These are phyloP conservation scores for Lactarius sanguifluus DNA, from an alignment of 768 basidiomycete species.

Conservation along the genomic window DNA sequence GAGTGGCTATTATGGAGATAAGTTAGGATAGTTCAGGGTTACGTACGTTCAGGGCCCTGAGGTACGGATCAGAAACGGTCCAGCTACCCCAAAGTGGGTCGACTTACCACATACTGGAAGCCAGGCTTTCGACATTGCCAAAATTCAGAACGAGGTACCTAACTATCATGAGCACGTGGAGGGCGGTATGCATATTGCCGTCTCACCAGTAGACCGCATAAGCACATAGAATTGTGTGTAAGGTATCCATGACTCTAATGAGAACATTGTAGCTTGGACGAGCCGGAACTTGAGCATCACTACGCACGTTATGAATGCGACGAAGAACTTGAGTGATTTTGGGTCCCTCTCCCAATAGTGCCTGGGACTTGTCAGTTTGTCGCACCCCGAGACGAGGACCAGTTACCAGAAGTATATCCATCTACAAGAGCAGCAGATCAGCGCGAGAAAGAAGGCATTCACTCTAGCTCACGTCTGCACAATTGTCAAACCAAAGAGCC, in stretches of 20 bases:
- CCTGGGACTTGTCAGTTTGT: background rate
- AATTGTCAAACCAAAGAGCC: background rate
- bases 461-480: background rate
- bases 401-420: background rate
- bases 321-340: background rate
- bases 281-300: background rate
- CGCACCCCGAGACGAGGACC: background rate
- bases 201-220: background rate
- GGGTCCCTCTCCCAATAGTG: background rate
- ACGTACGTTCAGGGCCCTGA: background rate
- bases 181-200: background rate
- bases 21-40: background rate
- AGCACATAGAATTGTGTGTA: background rate
- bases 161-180: background rate
- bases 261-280: background rate
- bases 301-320: background rate
- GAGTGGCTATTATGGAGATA: background rate
- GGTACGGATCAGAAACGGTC: background rate
- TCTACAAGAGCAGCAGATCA: background rate
- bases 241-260: background rate
- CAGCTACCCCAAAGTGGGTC: background rate
- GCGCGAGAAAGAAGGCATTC: background rate
- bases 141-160: conserved; percentile 1
- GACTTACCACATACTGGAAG: background rate
- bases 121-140: background rate